Base-by-base conservation (phyloP, 2,329 filamentous ascomycete genomes). In the Hypoxylon sp. region DNA sequence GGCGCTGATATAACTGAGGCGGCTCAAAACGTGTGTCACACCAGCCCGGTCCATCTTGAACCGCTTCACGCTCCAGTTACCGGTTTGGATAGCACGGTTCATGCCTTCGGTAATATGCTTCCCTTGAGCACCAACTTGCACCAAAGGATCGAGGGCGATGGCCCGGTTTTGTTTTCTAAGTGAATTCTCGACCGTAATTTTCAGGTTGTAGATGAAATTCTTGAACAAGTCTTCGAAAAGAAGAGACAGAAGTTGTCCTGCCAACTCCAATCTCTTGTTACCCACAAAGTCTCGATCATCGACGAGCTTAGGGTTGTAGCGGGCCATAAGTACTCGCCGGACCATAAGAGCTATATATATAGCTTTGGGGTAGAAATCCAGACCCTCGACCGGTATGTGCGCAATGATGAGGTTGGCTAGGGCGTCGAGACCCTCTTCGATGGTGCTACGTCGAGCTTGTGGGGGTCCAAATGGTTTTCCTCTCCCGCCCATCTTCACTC, bases 211-310 rank as follows among this genome's bases (percentile, higher is more conserved):
- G 74, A 93, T 92, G 79, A 98, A 98, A 67, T 93, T 92, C 83
- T 99, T 99, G 88, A 99, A 99, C 66, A 98, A 82, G 84, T 99
- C 97, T 80, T 99, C 97, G 73, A 99, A 99, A 0, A 99, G 86
- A 0, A 99, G 86, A 2, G 96, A 94, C 67, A 99, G 83, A 77
- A 99, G 90, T 80, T 98, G 96, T 0, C 96, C 96, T 59, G 97
- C 97, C 80, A 99, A 80, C 79, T 99, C 96, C 46, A 99, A 84
- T 66, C 96, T 90, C 82, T 99, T 99, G 82, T 99, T 99, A 72
- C 96, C 96, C 30, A 99, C 94, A 76, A 98, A 99, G 81, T 99
- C 97, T 77, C 96, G 89, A 78, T 99, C 96, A 74, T 99, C 96
- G 1, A 99, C 93, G 58, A 98, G 84, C 62, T 91, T 93, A 1